phyloP scores from a whole-genome alignment of 495 filamentous ascomycete genomes.

The Penicillium canescens region DNA sequence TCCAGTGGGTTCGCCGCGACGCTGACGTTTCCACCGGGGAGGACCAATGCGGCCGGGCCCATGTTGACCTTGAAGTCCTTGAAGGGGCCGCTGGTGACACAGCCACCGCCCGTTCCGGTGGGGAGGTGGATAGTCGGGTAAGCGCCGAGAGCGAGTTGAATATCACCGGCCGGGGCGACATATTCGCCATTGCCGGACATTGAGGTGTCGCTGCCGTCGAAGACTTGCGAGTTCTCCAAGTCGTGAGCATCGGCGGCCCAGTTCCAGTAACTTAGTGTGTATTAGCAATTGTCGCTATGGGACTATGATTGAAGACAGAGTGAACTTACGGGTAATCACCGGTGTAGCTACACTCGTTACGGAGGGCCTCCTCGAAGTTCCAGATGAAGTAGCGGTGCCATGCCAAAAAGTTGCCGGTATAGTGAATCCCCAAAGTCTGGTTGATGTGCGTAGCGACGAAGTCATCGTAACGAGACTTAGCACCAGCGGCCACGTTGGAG shows the following conservation, averaged over 20 bases:
- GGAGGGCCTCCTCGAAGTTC: conserved; percentile 65
- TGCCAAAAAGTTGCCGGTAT: conserved; percentile 62
- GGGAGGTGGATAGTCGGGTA: conserved; percentile 33
- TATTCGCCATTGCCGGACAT: conserved; percentile 62
- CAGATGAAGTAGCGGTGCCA: conserved; percentile 72
- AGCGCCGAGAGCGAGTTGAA: conserved; percentile 16
- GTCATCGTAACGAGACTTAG: conserved; percentile 65
- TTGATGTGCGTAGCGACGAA: conserved; percentile 69
- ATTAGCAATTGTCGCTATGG: not conserved
- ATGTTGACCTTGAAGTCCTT: conserved; percentile 48
- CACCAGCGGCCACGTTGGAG: conserved; percentile 42
- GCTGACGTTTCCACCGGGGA: conserved; percentile 21
- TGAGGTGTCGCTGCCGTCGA: conserved; percentile 60
- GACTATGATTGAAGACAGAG: not conserved
- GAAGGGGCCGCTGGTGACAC: conserved; percentile 62
- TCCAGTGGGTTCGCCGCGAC: conserved; percentile 22
- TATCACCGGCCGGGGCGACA: conserved; percentile 34
- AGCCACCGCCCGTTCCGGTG: conserved; percentile 63
- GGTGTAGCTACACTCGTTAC: conserved; percentile 69
- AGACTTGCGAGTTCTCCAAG: conserved; percentile 60
- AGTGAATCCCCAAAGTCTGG: conserved; percentile 62
- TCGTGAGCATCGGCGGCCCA: conserved; percentile 54
- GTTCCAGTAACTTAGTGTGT: conserved; percentile 56
- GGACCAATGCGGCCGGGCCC: conserved; percentile 46
- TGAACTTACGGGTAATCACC: conserved; percentile 40